Evolutionary conservation across 1,139 yeast genomes (phyloP).

Genomic region (Saccharomycopsis hybrid): DNA sequence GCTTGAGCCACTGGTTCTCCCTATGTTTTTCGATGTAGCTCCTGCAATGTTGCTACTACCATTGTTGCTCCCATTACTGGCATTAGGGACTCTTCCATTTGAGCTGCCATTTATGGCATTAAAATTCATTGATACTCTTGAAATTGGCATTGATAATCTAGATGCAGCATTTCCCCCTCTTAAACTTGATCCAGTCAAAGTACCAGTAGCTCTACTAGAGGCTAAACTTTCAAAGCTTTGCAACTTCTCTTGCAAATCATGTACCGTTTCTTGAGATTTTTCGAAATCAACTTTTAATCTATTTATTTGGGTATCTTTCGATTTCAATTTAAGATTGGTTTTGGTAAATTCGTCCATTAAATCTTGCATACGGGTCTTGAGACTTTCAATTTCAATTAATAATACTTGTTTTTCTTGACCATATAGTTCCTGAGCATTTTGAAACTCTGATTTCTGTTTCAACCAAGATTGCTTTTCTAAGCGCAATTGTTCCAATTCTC

Average conservation of each 20-base stretch:
- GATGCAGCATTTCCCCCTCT: conserved; percentile 1
- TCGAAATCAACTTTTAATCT: conserved; percentile 58
- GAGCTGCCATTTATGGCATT: background rate
- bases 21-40: background rate
- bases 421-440: conserved; percentile 1
- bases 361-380: conserved; percentile 36
- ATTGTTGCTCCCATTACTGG: background rate
- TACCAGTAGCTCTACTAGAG: background rate
- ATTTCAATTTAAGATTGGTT: conserved; percentile 47
- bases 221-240: conserved; percentile 31
- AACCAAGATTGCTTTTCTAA: conserved; percentile 48
- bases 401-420: conserved; percentile 31
- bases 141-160: conserved; percentile 9
- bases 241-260: conserved; percentile 36
- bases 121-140: conserved; percentile 3
- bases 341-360: conserved; percentile 45
- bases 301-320: conserved; percentile 60
- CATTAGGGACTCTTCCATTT: background rate
- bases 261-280: conserved; percentile 40
- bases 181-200: background rate
- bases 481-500: conserved; percentile 46
- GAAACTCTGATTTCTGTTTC: conserved; percentile 37
- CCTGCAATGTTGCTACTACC: background rate
- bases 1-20: too few species aligned
- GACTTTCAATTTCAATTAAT: conserved; percentile 9